phyloP scores from a whole-genome alignment of 2,329 filamentous ascomycete species.

The Cercospora zeae-maydis region DNA sequence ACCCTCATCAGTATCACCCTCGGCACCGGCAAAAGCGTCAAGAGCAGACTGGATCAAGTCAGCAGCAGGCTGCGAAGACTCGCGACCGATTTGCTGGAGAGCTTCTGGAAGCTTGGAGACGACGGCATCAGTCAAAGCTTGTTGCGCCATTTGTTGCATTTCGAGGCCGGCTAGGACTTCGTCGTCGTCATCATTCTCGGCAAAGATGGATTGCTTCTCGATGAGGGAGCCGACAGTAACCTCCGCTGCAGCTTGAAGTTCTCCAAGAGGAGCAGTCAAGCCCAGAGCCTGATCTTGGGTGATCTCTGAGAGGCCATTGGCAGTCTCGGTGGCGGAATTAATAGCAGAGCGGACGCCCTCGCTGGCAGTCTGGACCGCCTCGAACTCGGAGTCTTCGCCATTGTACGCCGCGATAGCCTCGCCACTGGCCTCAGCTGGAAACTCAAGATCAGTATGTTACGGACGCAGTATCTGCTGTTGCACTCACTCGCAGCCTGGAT shows the following conservation, averaged over 20 bases:
- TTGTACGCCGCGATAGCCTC: neutral
- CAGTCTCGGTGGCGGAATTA: neutral
- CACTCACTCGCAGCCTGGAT: neutral
- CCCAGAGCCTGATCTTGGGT: neutral
- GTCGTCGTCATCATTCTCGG: neutral
- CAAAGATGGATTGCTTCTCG: neutral
- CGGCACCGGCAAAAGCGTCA: neutral
- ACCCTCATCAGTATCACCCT: neutral
- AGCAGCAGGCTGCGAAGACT: neutral
- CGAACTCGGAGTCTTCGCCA: neutral
- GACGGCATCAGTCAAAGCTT: neutral
- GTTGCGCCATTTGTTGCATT: neutral
- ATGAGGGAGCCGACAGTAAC: neutral
- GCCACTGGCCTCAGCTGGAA: neutral
- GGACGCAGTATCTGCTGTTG: neutral
- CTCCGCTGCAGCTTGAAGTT: neutral
- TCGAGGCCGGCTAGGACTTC: neutral
- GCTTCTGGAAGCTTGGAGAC: neutral
- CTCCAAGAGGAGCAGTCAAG: neutral
- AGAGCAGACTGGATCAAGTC: neutral
- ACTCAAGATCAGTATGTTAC: neutral
- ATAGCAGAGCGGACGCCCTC: neutral
- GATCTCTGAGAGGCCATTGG: neutral
- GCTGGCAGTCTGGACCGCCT: neutral
- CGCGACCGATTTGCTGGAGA: neutral